Base-by-base conservation (phyloP, 2,329 filamentous ascomycete genomes). In the Coniochaeta ligniaria region DNA sequence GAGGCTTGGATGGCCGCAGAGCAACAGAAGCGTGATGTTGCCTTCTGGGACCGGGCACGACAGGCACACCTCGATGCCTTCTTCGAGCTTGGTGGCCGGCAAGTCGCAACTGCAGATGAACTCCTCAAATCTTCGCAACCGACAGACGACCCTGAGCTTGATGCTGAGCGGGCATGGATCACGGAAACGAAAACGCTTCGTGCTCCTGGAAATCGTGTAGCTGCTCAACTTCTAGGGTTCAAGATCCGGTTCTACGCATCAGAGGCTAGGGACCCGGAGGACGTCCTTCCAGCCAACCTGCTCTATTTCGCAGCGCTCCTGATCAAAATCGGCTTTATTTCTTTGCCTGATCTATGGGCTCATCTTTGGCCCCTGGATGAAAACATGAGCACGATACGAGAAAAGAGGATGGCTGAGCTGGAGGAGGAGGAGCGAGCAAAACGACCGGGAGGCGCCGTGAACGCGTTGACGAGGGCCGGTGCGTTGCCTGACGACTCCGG, bases 291-390 rank as follows among this genome's bases (percentile, higher is more conserved):
- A 0, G 91, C 95, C 43, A 99, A 99, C 67, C 81, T 99, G 3
- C 91, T 98, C 33, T 96, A 95, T 66, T 83, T 99, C 20, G 89
- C 93, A 0, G 93, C 95, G 1, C 83, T 98, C 36, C 83, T 99
- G 33, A 93, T 99, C 75, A 99, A 99, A 75, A 91, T 97, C 65
- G 96, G 95, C 1, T 99, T 99, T 73, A 91, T 99, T 62, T 97
- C 95, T 1, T 78, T 99, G 7, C 83, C 86, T 59, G 95, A 99
- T 70, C 79, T 99, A 1, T 98, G 96, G 72, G 88, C 92, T 17
- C 95, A 99, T 72, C 82, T 99, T 0, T 96, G 92, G 78, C 92
- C 95, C 8, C 77, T 83, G 0, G 95, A 98, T 65, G 87, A 91
- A 35, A 81, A 86, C 4, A 98, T 99, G 94, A 83, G 89, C 43